Conservation (phyloP, 2,329 filamentous ascomycete genomes). For the Hymenoscyphus albidus region DNA sequence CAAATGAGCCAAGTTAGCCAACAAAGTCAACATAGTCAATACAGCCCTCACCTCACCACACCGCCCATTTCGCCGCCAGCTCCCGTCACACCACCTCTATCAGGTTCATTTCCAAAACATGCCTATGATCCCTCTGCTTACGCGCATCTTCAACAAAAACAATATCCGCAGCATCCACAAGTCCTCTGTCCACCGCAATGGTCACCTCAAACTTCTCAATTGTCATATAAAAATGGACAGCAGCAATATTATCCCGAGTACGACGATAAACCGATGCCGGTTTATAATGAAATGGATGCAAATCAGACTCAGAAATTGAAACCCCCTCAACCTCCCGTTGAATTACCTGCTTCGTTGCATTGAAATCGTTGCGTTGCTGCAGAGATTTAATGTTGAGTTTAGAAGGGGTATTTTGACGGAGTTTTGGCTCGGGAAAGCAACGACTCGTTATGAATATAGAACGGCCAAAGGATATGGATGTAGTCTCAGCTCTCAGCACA, state of each 20-base stretch:
- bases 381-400: not conserved
- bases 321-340: not conserved
- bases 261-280: conserved; percentile 13
- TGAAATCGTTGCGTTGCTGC: not conserved
- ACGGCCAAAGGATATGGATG: not conserved
- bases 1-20: conserved; percentile 6
- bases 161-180: not conserved
- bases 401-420: not conserved
- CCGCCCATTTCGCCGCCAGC: conserved; percentile 4
- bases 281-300: conserved; percentile 14
- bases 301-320: conserved; percentile 7
- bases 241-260: conserved; percentile 7
- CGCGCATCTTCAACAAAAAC: not conserved
- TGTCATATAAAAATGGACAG: conserved; percentile 7
- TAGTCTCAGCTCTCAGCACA: not conserved
- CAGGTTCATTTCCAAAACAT: conserved; percentile 7
- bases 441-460: not conserved
- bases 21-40: not conserved
- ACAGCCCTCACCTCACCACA: not conserved
- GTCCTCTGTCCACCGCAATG: conserved; percentile 11
- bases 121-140: conserved; percentile 9
- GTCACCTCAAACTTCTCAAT: conserved; percentile 13
- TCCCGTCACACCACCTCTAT: conserved; percentile 8
- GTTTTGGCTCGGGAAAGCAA: not conserved
- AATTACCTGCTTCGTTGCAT: not conserved